phyloP scores from a whole-genome alignment of 768 basidiomycete species.

The Amanita rubescens region DNA sequence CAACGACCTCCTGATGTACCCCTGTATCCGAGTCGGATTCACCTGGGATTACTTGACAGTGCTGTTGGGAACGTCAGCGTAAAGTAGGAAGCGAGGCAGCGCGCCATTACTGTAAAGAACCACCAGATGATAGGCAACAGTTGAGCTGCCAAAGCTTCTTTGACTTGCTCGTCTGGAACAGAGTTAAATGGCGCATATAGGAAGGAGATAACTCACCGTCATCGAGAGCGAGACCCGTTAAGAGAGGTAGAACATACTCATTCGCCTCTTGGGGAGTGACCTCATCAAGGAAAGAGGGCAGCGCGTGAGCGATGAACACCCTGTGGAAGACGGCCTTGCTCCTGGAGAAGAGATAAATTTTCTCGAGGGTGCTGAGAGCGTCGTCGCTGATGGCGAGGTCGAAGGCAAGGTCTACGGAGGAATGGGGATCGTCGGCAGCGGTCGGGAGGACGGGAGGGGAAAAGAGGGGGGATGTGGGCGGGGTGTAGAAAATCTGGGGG shows the following conservation, averaged over 20 bases:
- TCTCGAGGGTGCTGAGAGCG: slow-evolving; percentile 76
- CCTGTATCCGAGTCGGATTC: slow-evolving; percentile 27
- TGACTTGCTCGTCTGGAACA: slow-evolving; percentile 69
- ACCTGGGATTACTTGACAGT: slow-evolving; percentile 60
- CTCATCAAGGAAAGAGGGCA: slow-evolving; percentile 69
- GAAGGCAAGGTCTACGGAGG: slow-evolving; percentile 25
- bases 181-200: slow-evolving; percentile 7
- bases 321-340: slow-evolving; percentile 59
- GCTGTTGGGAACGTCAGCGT: slow-evolving; percentile 28
- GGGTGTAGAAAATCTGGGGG: slow-evolving; percentile 27
- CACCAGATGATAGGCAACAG: slow-evolving; percentile 86
- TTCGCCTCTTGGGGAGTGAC: slow-evolving; percentile 84
- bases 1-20: slow-evolving; percentile 16
- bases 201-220: slow-evolving; percentile 47
- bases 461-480: slow-evolving; percentile 30
- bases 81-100: slow-evolving; percentile 10
- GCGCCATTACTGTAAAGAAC: slow-evolving; percentile 62
- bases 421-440: slow-evolving; percentile 27
- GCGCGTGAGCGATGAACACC: slow-evolving; percentile 77
- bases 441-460: slow-evolving; percentile 17
- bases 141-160: slow-evolving; percentile 78
- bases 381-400: slow-evolving; percentile 63
- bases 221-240: slow-evolving; percentile 78
- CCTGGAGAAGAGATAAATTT: slow-evolving; percentile 84
- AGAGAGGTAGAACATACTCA: slow-evolving; percentile 89